Percentiles rank a stretch among this genome's conserved stretches.
phyloP scores from a whole-genome alignment of 148 eudicot species.

The Rhododendron griersonianum region DNA sequence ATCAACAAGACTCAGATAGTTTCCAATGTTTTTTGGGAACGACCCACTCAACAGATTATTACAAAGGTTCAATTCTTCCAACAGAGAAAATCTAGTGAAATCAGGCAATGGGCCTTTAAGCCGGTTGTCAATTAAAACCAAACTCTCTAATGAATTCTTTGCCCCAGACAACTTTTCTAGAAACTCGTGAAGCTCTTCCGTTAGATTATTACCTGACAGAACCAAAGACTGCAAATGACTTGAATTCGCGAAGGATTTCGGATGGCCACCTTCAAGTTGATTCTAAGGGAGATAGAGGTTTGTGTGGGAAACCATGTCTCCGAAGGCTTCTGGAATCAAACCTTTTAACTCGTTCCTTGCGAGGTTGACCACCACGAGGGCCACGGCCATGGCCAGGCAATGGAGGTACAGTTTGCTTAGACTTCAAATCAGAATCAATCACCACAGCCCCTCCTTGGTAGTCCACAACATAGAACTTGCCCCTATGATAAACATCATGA shows the following conservation, averaged over 20 bases:
- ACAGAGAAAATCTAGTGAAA: neutral
- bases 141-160: neutral
- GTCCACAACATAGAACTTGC: neutral
- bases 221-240: constrained; percentile 2
- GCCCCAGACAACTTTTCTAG: constrained; percentile 3
- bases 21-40: neutral
- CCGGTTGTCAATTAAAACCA: neutral
- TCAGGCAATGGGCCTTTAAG: neutral
- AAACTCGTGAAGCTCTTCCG: neutral
- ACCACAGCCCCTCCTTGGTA: neutral
- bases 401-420: neutral
- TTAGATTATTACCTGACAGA: neutral
- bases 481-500: neutral
- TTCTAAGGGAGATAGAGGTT: neutral
- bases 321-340: neutral
- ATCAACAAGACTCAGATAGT: neutral
- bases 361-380: neutral
- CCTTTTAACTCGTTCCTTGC: too few relatives aligned
- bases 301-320: neutral
- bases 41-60: neutral
- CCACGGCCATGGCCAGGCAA: neutral
- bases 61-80: neutral
- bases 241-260: neutral
- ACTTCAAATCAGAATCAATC: neutral
- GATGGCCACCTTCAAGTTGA: neutral